Evolutionary conservation across 768 basidiomycete species (phyloP).

Genomic region (Trametes cubensis): DNA sequence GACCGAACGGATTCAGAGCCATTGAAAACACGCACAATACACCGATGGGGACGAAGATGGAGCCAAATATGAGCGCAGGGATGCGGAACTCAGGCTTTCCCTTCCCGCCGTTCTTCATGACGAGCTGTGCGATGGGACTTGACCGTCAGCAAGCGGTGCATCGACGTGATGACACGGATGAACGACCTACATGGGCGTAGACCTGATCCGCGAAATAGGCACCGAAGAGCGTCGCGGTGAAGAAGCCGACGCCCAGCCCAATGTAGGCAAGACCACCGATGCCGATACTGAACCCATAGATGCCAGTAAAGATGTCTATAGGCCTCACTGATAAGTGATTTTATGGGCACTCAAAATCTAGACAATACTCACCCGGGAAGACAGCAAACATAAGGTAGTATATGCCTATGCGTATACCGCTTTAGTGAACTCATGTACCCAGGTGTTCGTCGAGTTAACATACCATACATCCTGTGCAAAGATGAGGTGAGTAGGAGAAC

Average conservation of each 20-base stretch:
- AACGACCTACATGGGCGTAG: conserved; percentile 33
- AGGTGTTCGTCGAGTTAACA: not conserved
- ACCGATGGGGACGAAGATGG: conserved; percentile 70
- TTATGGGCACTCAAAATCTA: not conserved
- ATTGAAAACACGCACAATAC: conserved; percentile 53
- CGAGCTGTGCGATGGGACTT: conserved; percentile 24
- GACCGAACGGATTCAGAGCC: not conserved
- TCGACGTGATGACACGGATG: not conserved
- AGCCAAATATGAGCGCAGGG: conserved; percentile 72
- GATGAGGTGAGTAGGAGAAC: not conserved
- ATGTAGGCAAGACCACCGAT: conserved; percentile 40
- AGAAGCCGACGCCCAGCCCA: conserved; percentile 43
- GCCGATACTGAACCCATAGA: conserved; percentile 36
- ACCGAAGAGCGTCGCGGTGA: conserved; percentile 36
- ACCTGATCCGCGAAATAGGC: conserved; percentile 36
- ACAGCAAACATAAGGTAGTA: conserved; percentile 67
- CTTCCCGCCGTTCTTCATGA: conserved; percentile 48
- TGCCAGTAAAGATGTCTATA: conserved; percentile 48
- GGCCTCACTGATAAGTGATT: too few species aligned
- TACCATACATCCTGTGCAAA: conserved; percentile 55
- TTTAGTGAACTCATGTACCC: conserved; percentile 22
- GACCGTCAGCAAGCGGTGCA: not conserved
- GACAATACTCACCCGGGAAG: conserved; percentile 51
- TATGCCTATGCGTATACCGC: conserved; percentile 41
- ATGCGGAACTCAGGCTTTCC: conserved; percentile 78